Percentiles rank a stretch among this genome's conserved stretches.
These are phyloP conservation scores for Penicillium alfredii DNA, from an alignment of 495 filamentous ascomycete genomes.

Conservation along the genomic window DNA sequence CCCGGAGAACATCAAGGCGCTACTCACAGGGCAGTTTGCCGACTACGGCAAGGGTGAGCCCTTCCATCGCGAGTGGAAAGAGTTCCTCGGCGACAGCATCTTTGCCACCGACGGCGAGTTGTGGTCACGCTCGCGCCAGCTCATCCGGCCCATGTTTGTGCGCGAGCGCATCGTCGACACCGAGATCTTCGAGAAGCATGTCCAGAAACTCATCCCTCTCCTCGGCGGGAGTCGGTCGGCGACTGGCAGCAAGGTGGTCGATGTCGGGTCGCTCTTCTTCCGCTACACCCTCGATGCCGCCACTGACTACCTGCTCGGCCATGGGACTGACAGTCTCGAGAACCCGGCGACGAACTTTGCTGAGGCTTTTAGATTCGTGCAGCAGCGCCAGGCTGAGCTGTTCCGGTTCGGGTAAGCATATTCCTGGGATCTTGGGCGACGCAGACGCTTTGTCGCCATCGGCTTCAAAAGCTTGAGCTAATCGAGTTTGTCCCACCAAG, in stretches of 20 bases:
- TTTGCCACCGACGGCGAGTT: constrained; percentile 69
- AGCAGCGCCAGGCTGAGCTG: constrained; percentile 58
- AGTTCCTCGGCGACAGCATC: constrained; percentile 73
- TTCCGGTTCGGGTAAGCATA: constrained; percentile 46
- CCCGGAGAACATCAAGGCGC: constrained; percentile 63
- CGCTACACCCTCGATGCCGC: constrained; percentile 76
- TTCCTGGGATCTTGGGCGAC: constrained; percentile 5
- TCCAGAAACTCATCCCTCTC: constrained; percentile 59
- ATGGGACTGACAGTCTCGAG: constrained; percentile 64
- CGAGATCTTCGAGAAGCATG: constrained; percentile 71
- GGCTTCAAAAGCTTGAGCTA: too few relatives aligned
- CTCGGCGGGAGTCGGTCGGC: constrained; percentile 41
- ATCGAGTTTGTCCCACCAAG: too few relatives aligned
- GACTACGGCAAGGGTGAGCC: constrained; percentile 67
- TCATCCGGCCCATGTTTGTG: constrained; percentile 79
- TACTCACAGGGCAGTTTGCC: constrained; percentile 66
- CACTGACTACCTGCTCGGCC: constrained; percentile 82
- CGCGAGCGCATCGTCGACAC: constrained; percentile 76
- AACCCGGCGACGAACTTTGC: constrained; percentile 53
- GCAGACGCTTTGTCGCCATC: background rate
- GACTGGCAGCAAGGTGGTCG: constrained; percentile 48
- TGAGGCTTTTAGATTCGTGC: constrained; percentile 69
- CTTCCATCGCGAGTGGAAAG: constrained; percentile 65
- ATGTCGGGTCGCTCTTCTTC: constrained; percentile 69
- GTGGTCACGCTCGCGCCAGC: constrained; percentile 70